Evolutionary conservation across 257 asterid genomes (phyloP), one percentile per base, ranked within the genome.

Genomic region (Parsonsia alboflavescens): DNA sequence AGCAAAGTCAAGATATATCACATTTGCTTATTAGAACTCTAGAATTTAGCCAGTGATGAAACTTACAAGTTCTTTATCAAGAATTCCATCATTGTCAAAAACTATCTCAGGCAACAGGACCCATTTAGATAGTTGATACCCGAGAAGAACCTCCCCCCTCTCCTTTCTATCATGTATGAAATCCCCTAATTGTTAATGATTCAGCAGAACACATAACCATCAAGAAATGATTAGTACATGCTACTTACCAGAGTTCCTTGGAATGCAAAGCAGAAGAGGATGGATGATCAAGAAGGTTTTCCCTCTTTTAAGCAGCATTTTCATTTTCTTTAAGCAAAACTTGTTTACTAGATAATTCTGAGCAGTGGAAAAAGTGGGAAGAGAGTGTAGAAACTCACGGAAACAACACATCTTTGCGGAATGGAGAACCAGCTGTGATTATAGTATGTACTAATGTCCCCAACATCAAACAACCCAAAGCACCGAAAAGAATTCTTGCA

Each of bases 391-490:
- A n/a, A 74, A 70, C 97, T 88, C 77, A 91, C 98, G 94, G 96
- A 66, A 92, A 88, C 19, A 85, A 78, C 78, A 86, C 8, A 46
- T 81, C 96, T 76, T 2, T 67, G 83, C 89, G 91, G 80, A 91
- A 93, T 30, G 98, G 98, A 72, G 96, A 86, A 67, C 98, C 97
- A 83, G 85, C 91, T 1, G 87, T 87, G 52, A 62, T 82, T 69
- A 88, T 78, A 63, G 91, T 87, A 78, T 93, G 91, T 71, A 82
- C 57, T 81, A 93, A 79, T 22, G 89, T 83, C 76, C 85, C 96
- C 67, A 93, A 79, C 97, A 93, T 91, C 79, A 91, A 73, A 82
- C 84, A 87, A 36, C 97, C 92, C 90, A 93, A 76, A 68, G 79
- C 72, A 71, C 84, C 70, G 81, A 85, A 93, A 57, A 91, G 74